Evolutionary conservation across 176 grass and related monocot genomes (phyloP).

Genomic region (Triticum monococcum): DNA sequence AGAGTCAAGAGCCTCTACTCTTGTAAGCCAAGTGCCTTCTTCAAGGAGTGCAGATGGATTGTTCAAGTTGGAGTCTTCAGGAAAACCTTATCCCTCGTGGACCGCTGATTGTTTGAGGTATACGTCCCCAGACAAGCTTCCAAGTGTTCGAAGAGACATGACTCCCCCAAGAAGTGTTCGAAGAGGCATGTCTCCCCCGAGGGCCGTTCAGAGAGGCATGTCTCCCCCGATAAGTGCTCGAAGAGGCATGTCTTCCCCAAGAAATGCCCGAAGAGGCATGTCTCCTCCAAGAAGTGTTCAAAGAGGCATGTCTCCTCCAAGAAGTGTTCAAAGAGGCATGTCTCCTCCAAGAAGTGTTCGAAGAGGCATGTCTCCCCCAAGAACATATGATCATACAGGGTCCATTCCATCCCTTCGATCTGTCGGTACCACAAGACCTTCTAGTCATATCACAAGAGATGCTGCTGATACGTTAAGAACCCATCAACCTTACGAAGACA

Average conservation of each 20-base stretch:
- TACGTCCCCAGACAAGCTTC: constrained; percentile 48
- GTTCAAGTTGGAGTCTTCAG: constrained; percentile 41
- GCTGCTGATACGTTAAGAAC: constrained; percentile 42
- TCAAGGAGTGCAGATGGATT: constrained; percentile 59
- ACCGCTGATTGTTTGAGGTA: constrained; percentile 36
- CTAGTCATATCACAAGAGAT: constrained; percentile 48
- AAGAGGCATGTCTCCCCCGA: constrained; percentile 44
- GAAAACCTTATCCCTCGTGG: constrained; percentile 45
- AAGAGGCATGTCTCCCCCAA: constrained; percentile 45
- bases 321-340: constrained; percentile 24
- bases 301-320: constrained; percentile 10
- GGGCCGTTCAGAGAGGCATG: constrained; percentile 27
- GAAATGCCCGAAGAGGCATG: constrained; percentile 25
- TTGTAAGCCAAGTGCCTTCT: constrained; percentile 42
- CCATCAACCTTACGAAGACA: constrained; percentile 32
- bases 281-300: constrained; percentile 42
- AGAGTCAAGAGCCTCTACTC: constrained; percentile 46
- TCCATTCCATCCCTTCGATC: constrained; percentile 31
- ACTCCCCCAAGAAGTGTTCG: constrained; percentile 41
- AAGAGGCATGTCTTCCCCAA: constrained; percentile 48
- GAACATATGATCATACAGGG: constrained; percentile 44
- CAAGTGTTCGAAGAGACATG: constrained; percentile 26
- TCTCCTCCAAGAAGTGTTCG: constrained; percentile 46
- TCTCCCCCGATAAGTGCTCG: constrained; percentile 42
- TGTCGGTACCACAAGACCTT: constrained; percentile 38